phyloP scores from a whole-genome alignment of 208 protist species.

The Trypanosoma theileri region DNA sequence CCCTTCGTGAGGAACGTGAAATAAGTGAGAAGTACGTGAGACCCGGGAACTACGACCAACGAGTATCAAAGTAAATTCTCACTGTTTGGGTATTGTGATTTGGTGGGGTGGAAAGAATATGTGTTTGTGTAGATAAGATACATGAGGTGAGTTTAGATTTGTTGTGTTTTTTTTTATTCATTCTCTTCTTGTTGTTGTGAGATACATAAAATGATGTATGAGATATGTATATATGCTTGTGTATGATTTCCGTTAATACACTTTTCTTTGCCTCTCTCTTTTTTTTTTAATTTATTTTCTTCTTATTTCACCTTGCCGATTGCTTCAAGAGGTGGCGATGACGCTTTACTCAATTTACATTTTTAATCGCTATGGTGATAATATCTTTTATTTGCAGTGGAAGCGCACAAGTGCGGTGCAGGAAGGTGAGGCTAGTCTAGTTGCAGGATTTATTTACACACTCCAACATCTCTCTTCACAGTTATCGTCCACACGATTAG shows the following conservation, averaged over 20 bases:
- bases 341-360: slow-evolving; percentile 85
- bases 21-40: slow-evolving; percentile 48
- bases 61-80: slow-evolving; percentile 13
- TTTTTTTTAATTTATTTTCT: slow-evolving; percentile 14
- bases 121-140: slow-evolving; percentile 11
- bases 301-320: slow-evolving; percentile 5
- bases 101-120: not conserved
- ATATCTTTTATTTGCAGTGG: slow-evolving; percentile 85
- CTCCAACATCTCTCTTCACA: slow-evolving; percentile 86
- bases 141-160: not conserved
- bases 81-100: not conserved
- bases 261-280: slow-evolving; percentile 1
- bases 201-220: too few species aligned
- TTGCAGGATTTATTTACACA: slow-evolving; percentile 88
- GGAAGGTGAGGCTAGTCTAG: slow-evolving; percentile 79
- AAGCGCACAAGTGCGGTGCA: slow-evolving; percentile 62
- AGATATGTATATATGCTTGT: not conserved
- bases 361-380: slow-evolving; percentile 88
- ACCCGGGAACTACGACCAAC: slow-evolving; percentile 48
- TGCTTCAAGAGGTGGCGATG: slow-evolving; percentile 35
- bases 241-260: not conserved
- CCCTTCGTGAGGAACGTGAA: slow-evolving; percentile 61
- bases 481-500: slow-evolving; percentile 48
- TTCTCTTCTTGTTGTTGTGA: too few species aligned
- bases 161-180: slow-evolving; percentile 19